Evolutionary conservation across 2,329 filamentous ascomycete species (phyloP), one percentile per base, ranked within the genome.

Genomic region (Verticillium tricorpus): DNA sequence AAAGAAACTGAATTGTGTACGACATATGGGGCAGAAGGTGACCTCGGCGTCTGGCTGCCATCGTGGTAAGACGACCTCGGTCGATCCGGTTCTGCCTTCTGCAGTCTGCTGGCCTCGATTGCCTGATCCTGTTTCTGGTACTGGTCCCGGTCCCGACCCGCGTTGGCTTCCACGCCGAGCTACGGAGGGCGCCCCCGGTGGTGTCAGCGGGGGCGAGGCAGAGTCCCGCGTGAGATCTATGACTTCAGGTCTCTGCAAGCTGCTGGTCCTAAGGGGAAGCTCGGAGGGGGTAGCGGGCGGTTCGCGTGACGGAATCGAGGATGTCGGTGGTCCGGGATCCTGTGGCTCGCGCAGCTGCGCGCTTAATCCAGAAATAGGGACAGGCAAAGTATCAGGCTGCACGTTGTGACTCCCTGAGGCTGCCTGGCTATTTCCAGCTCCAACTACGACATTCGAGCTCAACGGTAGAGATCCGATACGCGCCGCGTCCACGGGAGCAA

Each of bases 21-120:
- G 80, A 72, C 94, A 98, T 62, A 97, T 96, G 2, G 93, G 92
- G 73, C 94, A 98, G 64, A 87, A 83, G 1, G 87, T 86, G 12
- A 91, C 92, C 68, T 96, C 92, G 4, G 84, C 81, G 74, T 98
- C 94, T 4, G 93, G 90, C 77, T 97, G 93, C 94, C 94, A 98
- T 62, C 82, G 82, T 1, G 93, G 93, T 50, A 93, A 76, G 19
- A 83, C 76, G 64, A 90, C 77, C 22, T 83, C 80, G 67, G 52
- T 19, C 4, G 25, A 31, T n/a, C 25, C 52, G 7, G 19, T 34
- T 31, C 52, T 56, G 3, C 52, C 25, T 19, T 56, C 52, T 32
- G 25, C 31, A 11, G 40, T 6, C 40, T 50, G 40, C 40, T 19
- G 40, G n/a, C 12, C 25, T 5, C n/a, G 40, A 22, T n/a, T 50